Percentiles rank a stretch among this genome's conserved stretches.
phyloP scores from a whole-genome alignment of 2,329 filamentous ascomycete genomes.

The Hymenoscyphus occultus region DNA sequence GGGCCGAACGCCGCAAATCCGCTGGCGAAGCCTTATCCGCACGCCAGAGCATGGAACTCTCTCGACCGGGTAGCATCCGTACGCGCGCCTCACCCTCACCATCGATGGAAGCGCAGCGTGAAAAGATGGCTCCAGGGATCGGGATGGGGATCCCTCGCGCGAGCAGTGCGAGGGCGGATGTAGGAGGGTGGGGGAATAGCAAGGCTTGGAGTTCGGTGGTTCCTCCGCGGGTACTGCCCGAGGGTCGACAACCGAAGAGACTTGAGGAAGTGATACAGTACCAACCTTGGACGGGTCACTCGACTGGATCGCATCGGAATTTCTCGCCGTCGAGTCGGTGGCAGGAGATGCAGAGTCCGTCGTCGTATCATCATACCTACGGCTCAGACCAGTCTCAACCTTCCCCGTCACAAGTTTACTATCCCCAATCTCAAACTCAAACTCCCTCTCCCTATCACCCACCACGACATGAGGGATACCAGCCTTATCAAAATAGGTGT shows the following conservation, averaged over 20 bases:
- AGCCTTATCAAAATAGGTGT: too few relatives aligned
- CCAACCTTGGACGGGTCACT: slow-evolving; percentile 11
- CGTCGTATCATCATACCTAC: slow-evolving; percentile 28
- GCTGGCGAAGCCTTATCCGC: slow-evolving; percentile 18
- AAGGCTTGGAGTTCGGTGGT: not conserved
- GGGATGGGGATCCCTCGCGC: slow-evolving; percentile 4
- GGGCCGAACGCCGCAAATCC: slow-evolving; percentile 18
- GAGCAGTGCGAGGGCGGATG: slow-evolving; percentile 2
- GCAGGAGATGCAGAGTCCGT: not conserved
- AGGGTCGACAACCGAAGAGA: too few relatives aligned
- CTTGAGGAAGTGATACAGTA: not conserved
- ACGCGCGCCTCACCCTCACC: not conserved
- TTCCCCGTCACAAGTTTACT: slow-evolving; percentile 16
- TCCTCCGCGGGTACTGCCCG: not conserved
- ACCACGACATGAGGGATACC: not conserved
- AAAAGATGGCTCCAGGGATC: not conserved
- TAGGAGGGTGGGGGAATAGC: slow-evolving; percentile 3
- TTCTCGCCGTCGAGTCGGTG: slow-evolving; percentile 2
- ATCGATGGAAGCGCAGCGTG: not conserved
- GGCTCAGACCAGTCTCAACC: slow-evolving; percentile 7
- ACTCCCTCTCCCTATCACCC: not conserved
- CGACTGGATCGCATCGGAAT: slow-evolving; percentile 17
- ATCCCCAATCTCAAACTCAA: slow-evolving; percentile 13
- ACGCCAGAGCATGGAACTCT: slow-evolving; percentile 18
- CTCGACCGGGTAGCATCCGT: slow-evolving; percentile 5